Base-by-base conservation (phyloP, 345 rosid genomes). In the Noccaea bulbosa region DNA sequence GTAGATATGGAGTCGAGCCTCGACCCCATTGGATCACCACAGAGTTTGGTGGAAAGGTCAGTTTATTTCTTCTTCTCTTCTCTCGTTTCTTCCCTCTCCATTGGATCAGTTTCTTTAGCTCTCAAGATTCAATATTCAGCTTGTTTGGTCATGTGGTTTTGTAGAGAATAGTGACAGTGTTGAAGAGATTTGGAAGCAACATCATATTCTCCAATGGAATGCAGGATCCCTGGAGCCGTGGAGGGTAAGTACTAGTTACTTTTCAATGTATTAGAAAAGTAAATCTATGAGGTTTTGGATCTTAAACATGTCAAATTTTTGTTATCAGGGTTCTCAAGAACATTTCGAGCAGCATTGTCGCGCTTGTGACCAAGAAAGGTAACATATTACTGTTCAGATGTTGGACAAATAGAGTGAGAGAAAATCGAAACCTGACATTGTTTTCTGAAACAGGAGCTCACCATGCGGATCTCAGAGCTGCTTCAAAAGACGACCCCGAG, bases 151-250 rank as follows among this genome's bases (percentile, higher is more conserved):
- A 57, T 48, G 32, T 11, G 1, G 0, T 27, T 46, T 14, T 72
- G 56, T 74, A 86, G 97, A 78, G 69, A 50, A 86, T 83, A 12
- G 73, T 78, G 70, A 71, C 59, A 46, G 91, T 81, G 4, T 72
- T 86, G 66, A 84, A 82, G 79, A 85, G 88, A 74, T 86, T 76
- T 4, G 89, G 87, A 34, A 78, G 90, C 72, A 88, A 88, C 76
- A 86, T 90, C 49, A 83, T 88, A 72, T 86, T 90, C 61, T 90
- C 94, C 47, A 88, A 86, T 67, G 92, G 92, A 66, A 66, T 86
- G 90, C 87, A 83, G 49, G 94, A 90, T 56, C 92, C 92, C 0
- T 86, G 90, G 90, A 88, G 97, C 74, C 81, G 93, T 73, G 97
- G 97, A 80, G 76, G 97, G 93, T 88, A 32, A 80, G 79, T 51